Conservation (phyloP, 805 yeast species). For the Lachancea sp. region DNA sequence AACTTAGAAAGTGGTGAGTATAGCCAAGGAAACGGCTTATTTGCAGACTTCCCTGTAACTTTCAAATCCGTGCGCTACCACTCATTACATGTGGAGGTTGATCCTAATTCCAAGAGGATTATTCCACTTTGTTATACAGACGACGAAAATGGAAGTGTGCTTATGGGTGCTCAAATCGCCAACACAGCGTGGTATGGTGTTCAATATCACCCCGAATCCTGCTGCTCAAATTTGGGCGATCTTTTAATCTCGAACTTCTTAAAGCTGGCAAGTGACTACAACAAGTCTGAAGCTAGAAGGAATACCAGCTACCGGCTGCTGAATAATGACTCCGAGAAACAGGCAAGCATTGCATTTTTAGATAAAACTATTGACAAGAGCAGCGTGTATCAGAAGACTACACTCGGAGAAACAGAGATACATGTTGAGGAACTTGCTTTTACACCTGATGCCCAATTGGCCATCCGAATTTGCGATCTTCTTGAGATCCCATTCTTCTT, state of each 20-base stretch:
- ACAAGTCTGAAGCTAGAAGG: constrained; percentile 20
- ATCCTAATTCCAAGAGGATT: constrained; percentile 27
- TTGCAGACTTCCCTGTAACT: constrained; percentile 34
- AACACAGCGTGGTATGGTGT: constrained; percentile 77
- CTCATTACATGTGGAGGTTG: constrained; percentile 52
- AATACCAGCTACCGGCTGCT: constrained; percentile 11
- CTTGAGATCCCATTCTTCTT: constrained; percentile 39
- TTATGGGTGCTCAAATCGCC: constrained; percentile 76
- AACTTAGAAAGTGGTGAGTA: constrained; percentile 14
- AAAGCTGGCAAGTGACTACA: constrained; percentile 21
- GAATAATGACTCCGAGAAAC: neutral
- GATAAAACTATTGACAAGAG: constrained; percentile 23
- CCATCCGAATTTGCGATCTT: constrained; percentile 49
- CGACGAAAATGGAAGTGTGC: constrained; percentile 39
- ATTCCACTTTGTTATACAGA: constrained; percentile 56
- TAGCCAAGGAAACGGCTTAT: constrained; percentile 29
- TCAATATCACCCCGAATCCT: constrained; percentile 95
- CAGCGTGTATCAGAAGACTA: constrained; percentile 17
- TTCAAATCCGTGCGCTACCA: constrained; percentile 84
- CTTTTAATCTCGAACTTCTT: constrained; percentile 54
- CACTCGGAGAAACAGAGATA: constrained; percentile 3
- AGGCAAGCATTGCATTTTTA: constrained; percentile 8
- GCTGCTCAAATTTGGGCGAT: constrained; percentile 69
- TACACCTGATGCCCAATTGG: constrained; percentile 19
- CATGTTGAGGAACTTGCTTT: constrained; percentile 11